A percentile compares a stretch with the other conserved stretches of the same genome.
Conservation (phyloP, 495 filamentous ascomycete genomes). For the Annulohypoxylon bovei region DNA sequence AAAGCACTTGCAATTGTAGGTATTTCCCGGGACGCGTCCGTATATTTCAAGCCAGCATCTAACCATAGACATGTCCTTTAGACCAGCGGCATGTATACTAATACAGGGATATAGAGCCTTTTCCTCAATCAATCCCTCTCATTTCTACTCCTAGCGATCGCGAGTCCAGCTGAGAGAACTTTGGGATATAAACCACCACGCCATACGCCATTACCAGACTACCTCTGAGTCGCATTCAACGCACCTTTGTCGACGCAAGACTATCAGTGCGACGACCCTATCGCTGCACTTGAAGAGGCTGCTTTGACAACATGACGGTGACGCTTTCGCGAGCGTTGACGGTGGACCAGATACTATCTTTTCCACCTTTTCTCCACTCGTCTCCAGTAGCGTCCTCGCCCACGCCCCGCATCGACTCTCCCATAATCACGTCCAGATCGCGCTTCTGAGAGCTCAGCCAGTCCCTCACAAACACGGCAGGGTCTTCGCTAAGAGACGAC, state of each 20-base stretch:
- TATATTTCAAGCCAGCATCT: neutral
- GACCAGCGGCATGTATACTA: constrained; percentile 6
- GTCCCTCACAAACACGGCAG: constrained; percentile 78
- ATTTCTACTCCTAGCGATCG: neutral
- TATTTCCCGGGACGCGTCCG: neutral
- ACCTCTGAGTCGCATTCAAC: neutral
- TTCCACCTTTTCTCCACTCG: constrained; percentile 65
- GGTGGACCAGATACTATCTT: constrained; percentile 62
- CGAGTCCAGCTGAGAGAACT: neutral
- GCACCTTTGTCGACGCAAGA: neutral
- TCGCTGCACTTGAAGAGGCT: constrained; percentile 36
- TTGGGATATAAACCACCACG: constrained; percentile 12
- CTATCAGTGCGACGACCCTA: neutral
- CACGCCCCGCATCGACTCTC: constrained; percentile 76
- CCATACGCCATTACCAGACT: constrained; percentile 25
- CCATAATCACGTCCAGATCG: constrained; percentile 88
- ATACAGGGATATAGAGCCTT: constrained; percentile 25
- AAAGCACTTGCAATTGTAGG: neutral
- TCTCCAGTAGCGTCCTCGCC: constrained; percentile 67
- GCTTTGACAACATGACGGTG: constrained; percentile 61
- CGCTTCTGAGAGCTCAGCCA: constrained; percentile 91
- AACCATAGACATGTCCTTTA: no score
- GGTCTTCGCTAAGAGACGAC: constrained; percentile 77
- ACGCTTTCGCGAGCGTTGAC: constrained; percentile 66
- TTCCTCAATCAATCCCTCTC: neutral